Evolutionary conservation across 148 eudicot genomes (phyloP).

Genomic region (Pharnaceum exiguum): DNA sequence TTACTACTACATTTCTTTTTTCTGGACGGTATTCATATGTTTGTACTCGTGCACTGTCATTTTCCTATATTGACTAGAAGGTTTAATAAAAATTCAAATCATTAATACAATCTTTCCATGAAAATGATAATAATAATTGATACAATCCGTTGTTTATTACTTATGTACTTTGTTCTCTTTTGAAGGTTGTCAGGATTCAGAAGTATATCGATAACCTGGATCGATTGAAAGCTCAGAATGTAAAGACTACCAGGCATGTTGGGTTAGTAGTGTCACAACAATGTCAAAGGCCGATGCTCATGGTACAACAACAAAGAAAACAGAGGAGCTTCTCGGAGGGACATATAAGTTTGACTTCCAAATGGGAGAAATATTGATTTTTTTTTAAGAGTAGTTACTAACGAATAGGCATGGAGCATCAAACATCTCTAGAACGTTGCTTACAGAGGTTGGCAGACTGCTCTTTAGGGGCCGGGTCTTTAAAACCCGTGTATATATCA

Average conservation of each 20-base stretch:
- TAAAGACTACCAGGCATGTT: slow-evolving; percentile 7
- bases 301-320: slow-evolving; percentile 22
- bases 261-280: slow-evolving; percentile 19
- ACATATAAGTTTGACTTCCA: slow-evolving; percentile 21
- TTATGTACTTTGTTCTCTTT: background rate
- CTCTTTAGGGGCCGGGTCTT: too few species aligned
- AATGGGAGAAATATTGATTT: slow-evolving; percentile 40
- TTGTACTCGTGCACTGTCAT: too few species aligned
- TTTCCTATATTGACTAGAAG: too few species aligned
- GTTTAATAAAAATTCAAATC: too few species aligned
- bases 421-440: too few species aligned
- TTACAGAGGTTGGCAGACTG: too few species aligned
- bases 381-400: too few species aligned
- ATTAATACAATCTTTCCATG: too few species aligned
- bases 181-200: slow-evolving; percentile 61
- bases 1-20: too few species aligned
- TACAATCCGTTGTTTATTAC: background rate
- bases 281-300: slow-evolving; percentile 19
- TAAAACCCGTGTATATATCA: too few species aligned
- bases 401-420: too few species aligned
- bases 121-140: background rate
- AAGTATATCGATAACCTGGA: slow-evolving; percentile 54
- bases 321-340: slow-evolving; percentile 21
- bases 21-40: too few species aligned
- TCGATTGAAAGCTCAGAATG: slow-evolving; percentile 46